A percentile compares a stretch with the other conserved stretches of the same genome.
Conservation (phyloP, 345 rosid genomes). For the Orychophragmus violaceus region DNA sequence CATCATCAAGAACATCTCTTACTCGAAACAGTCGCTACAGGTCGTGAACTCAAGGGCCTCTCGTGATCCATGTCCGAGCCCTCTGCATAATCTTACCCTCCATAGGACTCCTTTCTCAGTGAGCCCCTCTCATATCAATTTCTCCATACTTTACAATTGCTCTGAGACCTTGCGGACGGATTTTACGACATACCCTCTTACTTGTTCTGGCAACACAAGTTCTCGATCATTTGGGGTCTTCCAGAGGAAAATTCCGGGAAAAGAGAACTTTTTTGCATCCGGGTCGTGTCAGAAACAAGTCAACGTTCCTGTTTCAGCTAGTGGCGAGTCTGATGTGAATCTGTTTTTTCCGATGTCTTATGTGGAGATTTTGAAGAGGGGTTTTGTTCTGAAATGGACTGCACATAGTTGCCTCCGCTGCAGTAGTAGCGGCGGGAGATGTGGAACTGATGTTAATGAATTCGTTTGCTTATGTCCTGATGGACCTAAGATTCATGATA, state of each 20-base stretch:
- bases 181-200: slow-evolving; percentile 1
- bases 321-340: background rate
- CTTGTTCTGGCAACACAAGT: slow-evolving; percentile 32
- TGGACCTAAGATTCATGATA: slow-evolving; percentile 24
- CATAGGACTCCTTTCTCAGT: slow-evolving; percentile 42
- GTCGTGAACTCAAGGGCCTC: slow-evolving; percentile 33
- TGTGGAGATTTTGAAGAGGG: slow-evolving; percentile 38
- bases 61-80: slow-evolving; percentile 38
- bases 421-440: slow-evolving; percentile 41
- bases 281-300: slow-evolving; percentile 30
- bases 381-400: slow-evolving; percentile 52
- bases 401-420: slow-evolving; percentile 41
- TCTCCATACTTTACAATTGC: slow-evolving; percentile 49
- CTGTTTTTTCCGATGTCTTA: slow-evolving; percentile 13
- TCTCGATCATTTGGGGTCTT: slow-evolving; percentile 37
- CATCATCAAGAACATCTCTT: slow-evolving; percentile 39
- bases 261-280: background rate
- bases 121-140: background rate
- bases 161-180: background rate
- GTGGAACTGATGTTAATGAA: slow-evolving; percentile 35
- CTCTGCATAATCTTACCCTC: slow-evolving; percentile 41
- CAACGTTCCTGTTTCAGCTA: slow-evolving; percentile 25
- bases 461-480: slow-evolving; percentile 49
- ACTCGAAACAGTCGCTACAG: slow-evolving; percentile 25
- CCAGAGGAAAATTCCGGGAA: background rate